Conservation (phyloP, 352 stramenopile genomes). For the Blastocystis sp. region DNA sequence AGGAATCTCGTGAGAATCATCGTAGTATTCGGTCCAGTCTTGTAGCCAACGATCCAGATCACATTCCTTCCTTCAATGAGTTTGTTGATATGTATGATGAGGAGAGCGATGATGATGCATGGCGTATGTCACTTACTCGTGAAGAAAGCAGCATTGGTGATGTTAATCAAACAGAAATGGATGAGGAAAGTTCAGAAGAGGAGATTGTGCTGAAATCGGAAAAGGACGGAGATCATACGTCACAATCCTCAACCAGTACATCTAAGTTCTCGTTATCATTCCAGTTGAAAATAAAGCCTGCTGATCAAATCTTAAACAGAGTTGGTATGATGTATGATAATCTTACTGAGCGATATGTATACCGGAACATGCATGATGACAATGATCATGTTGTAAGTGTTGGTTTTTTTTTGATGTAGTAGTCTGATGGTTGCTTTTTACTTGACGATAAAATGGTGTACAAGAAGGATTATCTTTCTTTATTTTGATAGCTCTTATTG, state of each 20-base stretch:
- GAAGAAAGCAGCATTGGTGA: neutral
- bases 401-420: neutral
- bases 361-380: neutral
- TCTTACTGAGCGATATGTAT: neutral
- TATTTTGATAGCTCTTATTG: neutral
- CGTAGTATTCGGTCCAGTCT: neutral
- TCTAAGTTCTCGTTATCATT: neutral
- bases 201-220: neutral
- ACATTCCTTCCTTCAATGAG: slow-evolving; percentile 9
- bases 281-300: neutral
- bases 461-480: neutral
- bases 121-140: neutral
- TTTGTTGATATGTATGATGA: slow-evolving; percentile 26
- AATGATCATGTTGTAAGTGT: slow-evolving; percentile 5
- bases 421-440: slow-evolving; percentile 16
- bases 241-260: neutral
- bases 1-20: neutral
- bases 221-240: neutral
- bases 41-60: neutral
- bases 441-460: neutral
- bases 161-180: neutral
- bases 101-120: neutral
- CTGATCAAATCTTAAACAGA: neutral
- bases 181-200: neutral
- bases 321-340: slow-evolving; percentile 40